Evolutionary conservation across 2,329 filamentous ascomycete genomes (phyloP).

Genomic region (Ceratocystis diversiconidia): DNA sequence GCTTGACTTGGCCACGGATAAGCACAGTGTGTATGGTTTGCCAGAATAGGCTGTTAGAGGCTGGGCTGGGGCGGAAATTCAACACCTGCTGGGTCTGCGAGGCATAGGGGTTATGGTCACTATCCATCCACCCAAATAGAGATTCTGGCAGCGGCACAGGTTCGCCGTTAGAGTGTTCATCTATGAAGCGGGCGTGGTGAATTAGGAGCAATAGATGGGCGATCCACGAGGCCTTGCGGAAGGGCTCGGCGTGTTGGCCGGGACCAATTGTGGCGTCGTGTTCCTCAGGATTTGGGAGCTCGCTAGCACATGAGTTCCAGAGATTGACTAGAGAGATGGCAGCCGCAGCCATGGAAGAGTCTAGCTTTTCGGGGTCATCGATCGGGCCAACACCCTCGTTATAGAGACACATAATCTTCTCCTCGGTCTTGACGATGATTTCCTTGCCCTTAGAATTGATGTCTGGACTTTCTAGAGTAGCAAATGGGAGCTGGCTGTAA

Average conservation of each 20-base stretch:
- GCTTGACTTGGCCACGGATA: conserved; percentile 58
- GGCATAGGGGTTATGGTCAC: conserved; percentile 57
- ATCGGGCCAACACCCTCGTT: conserved; percentile 43
- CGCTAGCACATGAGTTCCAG: conserved; percentile 42
- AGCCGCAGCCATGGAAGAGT: conserved; percentile 41
- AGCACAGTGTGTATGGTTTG: conserved; percentile 61
- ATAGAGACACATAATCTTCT: conserved; percentile 51
- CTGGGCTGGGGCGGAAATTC: conserved; percentile 54
- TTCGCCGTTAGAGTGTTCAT: conserved; percentile 28
- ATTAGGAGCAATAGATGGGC: conserved; percentile 64
- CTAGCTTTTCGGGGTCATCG: conserved; percentile 42
- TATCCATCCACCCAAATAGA: conserved; percentile 69
- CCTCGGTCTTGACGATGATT: conserved; percentile 63
- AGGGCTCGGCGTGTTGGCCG: conserved; percentile 43
- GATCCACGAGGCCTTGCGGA: conserved; percentile 67
- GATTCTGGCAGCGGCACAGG: conserved; percentile 54
- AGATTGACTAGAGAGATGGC: conserved; percentile 38
- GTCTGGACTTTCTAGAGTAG: conserved; percentile 54
- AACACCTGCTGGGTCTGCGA: conserved; percentile 53
- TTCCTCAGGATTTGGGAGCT: conserved; percentile 35
- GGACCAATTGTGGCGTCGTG: conserved; percentile 51
- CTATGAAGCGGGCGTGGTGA: conserved; percentile 48
- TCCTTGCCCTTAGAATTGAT: conserved; percentile 65
- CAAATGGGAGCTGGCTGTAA: conserved; percentile 40
- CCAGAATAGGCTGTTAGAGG: conserved; percentile 70